A percentile compares a stretch with the other conserved stretches of the same genome.
These are phyloP conservation scores for Corinectria fuckeliana DNA, from an alignment of 2,329 filamentous ascomycete species.

Conservation along the genomic window DNA sequence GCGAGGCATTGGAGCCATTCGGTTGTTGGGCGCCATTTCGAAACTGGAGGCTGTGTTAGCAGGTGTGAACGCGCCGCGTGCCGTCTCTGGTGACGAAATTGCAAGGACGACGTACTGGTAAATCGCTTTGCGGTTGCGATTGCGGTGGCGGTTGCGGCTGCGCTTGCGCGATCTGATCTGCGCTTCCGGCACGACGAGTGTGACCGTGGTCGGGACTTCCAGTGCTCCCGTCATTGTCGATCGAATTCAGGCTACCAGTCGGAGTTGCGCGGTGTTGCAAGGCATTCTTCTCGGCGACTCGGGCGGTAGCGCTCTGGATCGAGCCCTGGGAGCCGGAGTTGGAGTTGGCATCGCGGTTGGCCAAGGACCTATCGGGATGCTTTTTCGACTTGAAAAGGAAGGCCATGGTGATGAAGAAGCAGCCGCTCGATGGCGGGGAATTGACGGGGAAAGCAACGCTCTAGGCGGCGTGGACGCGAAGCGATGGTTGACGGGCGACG, in stretches of 20 bases:
- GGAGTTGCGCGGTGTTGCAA: slow-evolving; percentile 69
- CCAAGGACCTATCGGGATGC: slow-evolving; percentile 67
- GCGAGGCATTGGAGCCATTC: slow-evolving; percentile 72
- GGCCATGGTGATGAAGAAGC: slow-evolving; percentile 65
- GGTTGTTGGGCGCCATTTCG: slow-evolving; percentile 58
- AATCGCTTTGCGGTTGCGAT: slow-evolving; percentile 44
- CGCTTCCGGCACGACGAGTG: slow-evolving; percentile 58
- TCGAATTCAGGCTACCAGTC: slow-evolving; percentile 78
- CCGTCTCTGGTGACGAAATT: background rate
- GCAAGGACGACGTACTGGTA: slow-evolving; percentile 48
- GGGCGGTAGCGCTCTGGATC: slow-evolving; percentile 56
- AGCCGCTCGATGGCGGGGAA: slow-evolving; percentile 45
- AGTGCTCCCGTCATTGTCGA: slow-evolving; percentile 64
- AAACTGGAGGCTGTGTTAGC: slow-evolving; percentile 47
- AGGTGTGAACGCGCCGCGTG: background rate
- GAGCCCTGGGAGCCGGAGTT: slow-evolving; percentile 53
- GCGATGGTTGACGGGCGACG: slow-evolving; percentile 13
- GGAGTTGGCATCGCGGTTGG: slow-evolving; percentile 61
- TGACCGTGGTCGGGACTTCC: slow-evolving; percentile 71
- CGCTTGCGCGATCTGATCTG: slow-evolving; percentile 54
- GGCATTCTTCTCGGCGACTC: slow-evolving; percentile 58
- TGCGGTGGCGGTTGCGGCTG: no score
- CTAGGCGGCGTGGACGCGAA: slow-evolving; percentile 10
- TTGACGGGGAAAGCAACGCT: slow-evolving; percentile 28
- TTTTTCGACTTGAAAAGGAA: slow-evolving; percentile 87